These are phyloP conservation scores for Glonium stellatum DNA, from an alignment of 495 filamentous ascomycete genomes.

Conservation along the genomic window DNA sequence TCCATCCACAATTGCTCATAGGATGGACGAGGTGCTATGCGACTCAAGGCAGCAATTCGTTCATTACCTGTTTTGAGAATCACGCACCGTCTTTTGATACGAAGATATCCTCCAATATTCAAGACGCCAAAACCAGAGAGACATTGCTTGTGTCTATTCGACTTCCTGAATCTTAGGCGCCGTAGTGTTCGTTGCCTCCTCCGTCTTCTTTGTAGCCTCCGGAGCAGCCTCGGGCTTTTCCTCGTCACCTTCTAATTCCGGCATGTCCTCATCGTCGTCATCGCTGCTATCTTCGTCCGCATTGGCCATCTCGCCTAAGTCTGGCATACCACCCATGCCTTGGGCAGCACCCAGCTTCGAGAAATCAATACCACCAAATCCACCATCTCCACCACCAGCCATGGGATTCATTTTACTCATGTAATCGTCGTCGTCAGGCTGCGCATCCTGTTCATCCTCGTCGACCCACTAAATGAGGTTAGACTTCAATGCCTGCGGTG, in stretches of 20 bases:
- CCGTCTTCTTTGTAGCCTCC: background rate
- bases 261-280: slow-evolving; percentile 5
- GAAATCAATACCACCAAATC: slow-evolving; percentile 76
- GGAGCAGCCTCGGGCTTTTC: slow-evolving; percentile 6
- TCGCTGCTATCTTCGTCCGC: slow-evolving; percentile 6
- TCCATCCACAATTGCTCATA: too few species aligned
- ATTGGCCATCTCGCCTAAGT: slow-evolving; percentile 38
- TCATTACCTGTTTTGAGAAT: background rate
- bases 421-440: slow-evolving; percentile 67
- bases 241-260: slow-evolving; percentile 1
- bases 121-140: slow-evolving; percentile 3
- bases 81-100: background rate
- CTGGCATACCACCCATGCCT: slow-evolving; percentile 39
- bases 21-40: too few species aligned
- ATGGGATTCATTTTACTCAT: slow-evolving; percentile 62
- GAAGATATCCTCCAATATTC: background rate
- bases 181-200: background rate
- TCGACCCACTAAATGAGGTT: slow-evolving; percentile 73
- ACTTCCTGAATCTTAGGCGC: slow-evolving; percentile 30
- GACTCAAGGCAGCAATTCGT: background rate
- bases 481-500: background rate
- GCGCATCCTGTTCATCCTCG: slow-evolving; percentile 96
- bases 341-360: slow-evolving; percentile 67
- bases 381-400: slow-evolving; percentile 49
- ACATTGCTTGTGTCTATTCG: slow-evolving; percentile 4